phyloP scores from a whole-genome alignment of 2,329 filamentous ascomycete genomes.

The Cordyceps farinosa region DNA sequence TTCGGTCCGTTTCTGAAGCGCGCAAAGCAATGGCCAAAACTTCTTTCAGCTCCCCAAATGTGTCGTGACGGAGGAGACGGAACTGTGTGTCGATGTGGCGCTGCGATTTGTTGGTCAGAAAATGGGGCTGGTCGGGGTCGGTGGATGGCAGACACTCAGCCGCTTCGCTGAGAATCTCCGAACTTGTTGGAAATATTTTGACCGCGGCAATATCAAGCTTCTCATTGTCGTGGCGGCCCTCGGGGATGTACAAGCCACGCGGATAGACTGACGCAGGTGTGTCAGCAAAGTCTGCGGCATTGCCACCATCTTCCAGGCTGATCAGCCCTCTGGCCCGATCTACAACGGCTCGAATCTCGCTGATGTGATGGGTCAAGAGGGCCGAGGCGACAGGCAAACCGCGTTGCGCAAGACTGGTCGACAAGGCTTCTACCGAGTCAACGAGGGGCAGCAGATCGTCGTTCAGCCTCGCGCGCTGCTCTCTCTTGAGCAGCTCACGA shows the following conservation, averaged over 20 bases:
- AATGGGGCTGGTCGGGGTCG: slow-evolving; percentile 12
- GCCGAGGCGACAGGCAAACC: not conserved
- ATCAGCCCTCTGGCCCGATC: slow-evolving; percentile 8
- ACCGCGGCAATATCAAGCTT: not conserved
- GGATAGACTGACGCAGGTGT: slow-evolving; percentile 4
- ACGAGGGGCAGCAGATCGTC: slow-evolving; percentile 9
- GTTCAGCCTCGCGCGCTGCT: slow-evolving; percentile 11
- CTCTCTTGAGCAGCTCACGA: slow-evolving; percentile 12
- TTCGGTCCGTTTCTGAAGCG: not conserved
- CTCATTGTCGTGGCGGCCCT: slow-evolving; percentile 11
- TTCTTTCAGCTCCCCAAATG: slow-evolving; percentile 12
- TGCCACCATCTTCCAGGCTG: not conserved
- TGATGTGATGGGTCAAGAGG: not conserved
- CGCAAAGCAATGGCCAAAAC: not conserved
- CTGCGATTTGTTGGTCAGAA: slow-evolving; percentile 8
- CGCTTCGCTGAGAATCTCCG: slow-evolving; percentile 1
- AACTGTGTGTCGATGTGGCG: slow-evolving; percentile 14
- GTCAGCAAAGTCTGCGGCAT: not conserved
- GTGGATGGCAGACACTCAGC: slow-evolving; percentile 14
- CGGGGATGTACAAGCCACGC: not conserved
- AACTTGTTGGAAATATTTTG: slow-evolving; percentile 7
- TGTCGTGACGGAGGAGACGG: slow-evolving; percentile 12
- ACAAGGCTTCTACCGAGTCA: slow-evolving; percentile 1
- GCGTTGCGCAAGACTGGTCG: not conserved
- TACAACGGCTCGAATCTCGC: slow-evolving; percentile 12